Base-by-base conservation (phyloP, 805 yeast genomes). In the Naumovozyma castellii region DNA sequence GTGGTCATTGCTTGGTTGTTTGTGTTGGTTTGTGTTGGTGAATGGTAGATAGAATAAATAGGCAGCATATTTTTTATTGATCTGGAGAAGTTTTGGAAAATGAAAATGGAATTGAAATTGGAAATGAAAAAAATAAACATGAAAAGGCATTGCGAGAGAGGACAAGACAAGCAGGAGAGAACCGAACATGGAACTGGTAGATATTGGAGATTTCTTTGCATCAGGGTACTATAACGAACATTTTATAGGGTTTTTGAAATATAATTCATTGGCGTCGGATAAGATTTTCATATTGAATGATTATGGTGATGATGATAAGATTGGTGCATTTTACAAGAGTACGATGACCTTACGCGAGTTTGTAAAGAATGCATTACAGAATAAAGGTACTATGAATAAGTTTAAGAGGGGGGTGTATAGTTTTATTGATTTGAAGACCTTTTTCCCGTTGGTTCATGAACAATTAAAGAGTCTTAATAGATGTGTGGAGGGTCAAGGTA, bases 391-490 rank as follows among this genome's bases (percentile, higher is more conserved):
- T 6, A 29, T 12, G 15, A 29, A 29, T 29, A 29, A 29, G 15
- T 12, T 12, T 29, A 29, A 29, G 13, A 13, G 13, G 5, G 15
- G 15, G 15, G 15, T 29, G 14, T 12, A 29, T 6, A 29, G 13
- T 29, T 12, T 12, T 12, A 13, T 12, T 5, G 15, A 29, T 29
- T n/a, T 29, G 5, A 29, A 29, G 14, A 5, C 5, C 5, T 29
- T 29, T n/a, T 29, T 20, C 12, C 29, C 9, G 9, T 13, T 36
- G 27, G 38, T 64, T 34, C 62, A 66, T 38, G 68, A 64, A 12
- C 54, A 76, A 54, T 59, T 74, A 41, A 63, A 63, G 41, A 52
- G 64, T n/a, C 49, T 76, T 43, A 73, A 73, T 37, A 55, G 81
- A 34, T 71, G 69, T 28, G 76, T 78, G 3, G 80, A 73, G 37